Percentiles rank a stretch among this genome's conserved stretches.
Evolutionary conservation across 495 filamentous ascomycete species (phyloP).

Genomic region (Bathelium albidoporum): DNA sequence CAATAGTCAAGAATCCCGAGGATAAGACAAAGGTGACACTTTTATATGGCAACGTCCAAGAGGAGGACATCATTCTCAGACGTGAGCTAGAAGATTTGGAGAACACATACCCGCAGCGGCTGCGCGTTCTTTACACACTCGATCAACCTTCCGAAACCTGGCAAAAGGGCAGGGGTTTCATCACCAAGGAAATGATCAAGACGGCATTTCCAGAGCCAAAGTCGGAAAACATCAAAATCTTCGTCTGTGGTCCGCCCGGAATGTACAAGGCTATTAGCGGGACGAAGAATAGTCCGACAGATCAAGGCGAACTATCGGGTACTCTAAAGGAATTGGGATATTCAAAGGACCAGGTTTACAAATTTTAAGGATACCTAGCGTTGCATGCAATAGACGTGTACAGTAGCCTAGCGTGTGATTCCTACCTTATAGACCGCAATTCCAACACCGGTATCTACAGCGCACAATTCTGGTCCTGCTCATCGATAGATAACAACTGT

Average conservation of each 20-base stretch:
- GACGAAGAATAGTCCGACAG: slow-evolving; percentile 72
- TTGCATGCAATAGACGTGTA: neutral
- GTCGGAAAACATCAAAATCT: slow-evolving; percentile 87
- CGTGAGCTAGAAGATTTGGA: slow-evolving; percentile 70
- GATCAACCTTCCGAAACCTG: slow-evolving; percentile 78
- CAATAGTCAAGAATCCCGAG: slow-evolving; percentile 90
- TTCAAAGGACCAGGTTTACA: slow-evolving; percentile 87
- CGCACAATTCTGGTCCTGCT: neutral
- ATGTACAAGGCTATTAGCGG: slow-evolving; percentile 92
- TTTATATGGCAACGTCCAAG: slow-evolving; percentile 75
- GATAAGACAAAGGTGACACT: slow-evolving; percentile 95
- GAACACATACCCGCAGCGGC: slow-evolving; percentile 87
- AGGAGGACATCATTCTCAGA: slow-evolving; percentile 84
- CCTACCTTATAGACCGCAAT: neutral
- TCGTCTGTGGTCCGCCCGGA: slow-evolving; percentile 80
- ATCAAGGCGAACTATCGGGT: slow-evolving; percentile 85
- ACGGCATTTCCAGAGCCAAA: slow-evolving; percentile 78
- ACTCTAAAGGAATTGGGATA: slow-evolving; percentile 86
- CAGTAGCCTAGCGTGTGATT: neutral
- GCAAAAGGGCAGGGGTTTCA: slow-evolving; percentile 62
- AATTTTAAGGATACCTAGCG: slow-evolving; percentile 65
- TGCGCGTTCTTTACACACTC: slow-evolving; percentile 81
- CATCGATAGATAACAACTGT: no score
- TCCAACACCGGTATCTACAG: neutral
- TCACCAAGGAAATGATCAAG: slow-evolving; percentile 84